Base-by-base conservation (phyloP, 352 stramenopile genomes). In the Pythium brachiatum region DNA sequence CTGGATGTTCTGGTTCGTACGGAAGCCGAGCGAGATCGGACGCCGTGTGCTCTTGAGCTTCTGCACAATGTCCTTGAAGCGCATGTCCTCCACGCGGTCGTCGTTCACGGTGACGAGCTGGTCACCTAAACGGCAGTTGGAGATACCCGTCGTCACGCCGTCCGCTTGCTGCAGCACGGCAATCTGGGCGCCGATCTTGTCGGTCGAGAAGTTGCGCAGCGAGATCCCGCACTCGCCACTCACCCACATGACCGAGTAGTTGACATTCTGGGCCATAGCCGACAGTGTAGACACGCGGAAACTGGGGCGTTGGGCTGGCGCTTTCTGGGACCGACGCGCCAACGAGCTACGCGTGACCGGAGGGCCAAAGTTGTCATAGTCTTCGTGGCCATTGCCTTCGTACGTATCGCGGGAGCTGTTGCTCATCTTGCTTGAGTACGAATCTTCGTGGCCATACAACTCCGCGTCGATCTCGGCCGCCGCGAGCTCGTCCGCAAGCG, bases 141-240 rank as follows among this genome's bases (percentile, higher is more conserved):
- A 74, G 56, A 94, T 92, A 23, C 85, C 85, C 1, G 83, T 88
- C 7, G 83, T 90, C 15, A 94, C 78, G 36, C 83, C 82, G 34
- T 92, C 75, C 6, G 81, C 83, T 44, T 91, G 85, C 60, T 94
- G 83, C 60, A 94, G 55, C 32, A 91, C 75, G 12, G 85, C 84
- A 38, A 94, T 90, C 59, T 94, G 85, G 9, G 84, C 83, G 15
- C 85, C 85, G 18, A 89, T 78, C 51, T 89, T 89, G 68, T 81
- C 80, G 43, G 78, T 68, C 3, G 83, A 88, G 60, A 91, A 92
- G 59, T 92, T 92, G 62, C 83, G 84, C 36, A 94, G 65, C 50
- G 85, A 92, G 68, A 94, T 94, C 51, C 85, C 85, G 53, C 84
- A 90, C 64, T 94, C 85, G 39, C 85, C 85, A 52, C 79, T 89